Conservation (phyloP, 805 yeast genomes). For the Candida nonsorbophila region DNA sequence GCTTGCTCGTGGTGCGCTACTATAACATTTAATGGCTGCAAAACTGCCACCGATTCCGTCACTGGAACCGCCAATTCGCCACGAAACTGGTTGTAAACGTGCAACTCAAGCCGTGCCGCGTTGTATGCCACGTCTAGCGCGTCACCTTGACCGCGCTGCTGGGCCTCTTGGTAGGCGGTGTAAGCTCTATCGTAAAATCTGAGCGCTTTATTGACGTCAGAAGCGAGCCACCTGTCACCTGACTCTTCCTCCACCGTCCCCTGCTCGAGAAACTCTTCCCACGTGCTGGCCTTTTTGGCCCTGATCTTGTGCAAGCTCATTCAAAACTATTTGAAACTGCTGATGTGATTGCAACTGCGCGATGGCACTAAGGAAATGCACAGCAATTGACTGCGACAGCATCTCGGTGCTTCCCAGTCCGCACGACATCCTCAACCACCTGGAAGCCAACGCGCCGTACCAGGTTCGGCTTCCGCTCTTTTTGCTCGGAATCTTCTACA, state of each 20-base stretch:
- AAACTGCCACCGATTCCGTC: slow-evolving; percentile 22
- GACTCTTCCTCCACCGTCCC: slow-evolving; percentile 63
- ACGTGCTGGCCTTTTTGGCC: slow-evolving; percentile 35
- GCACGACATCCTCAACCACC: too few relatives aligned
- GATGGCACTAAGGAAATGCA: too few relatives aligned
- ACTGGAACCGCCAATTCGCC: slow-evolving; percentile 42
- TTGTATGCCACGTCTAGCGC: slow-evolving; percentile 61
- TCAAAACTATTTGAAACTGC: too few relatives aligned
- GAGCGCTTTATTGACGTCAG: slow-evolving; percentile 60
- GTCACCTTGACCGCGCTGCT: slow-evolving; percentile 14
- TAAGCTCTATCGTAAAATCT: slow-evolving; percentile 61
- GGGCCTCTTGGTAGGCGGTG: slow-evolving; percentile 34
- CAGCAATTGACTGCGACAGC: too few relatives aligned
- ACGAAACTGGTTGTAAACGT: slow-evolving; percentile 48
- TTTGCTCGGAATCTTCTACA: too few relatives aligned
- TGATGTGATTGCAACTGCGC: too few relatives aligned
- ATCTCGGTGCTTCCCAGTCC: too few relatives aligned
- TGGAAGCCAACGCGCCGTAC: too few relatives aligned
- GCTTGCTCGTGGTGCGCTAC: slow-evolving; percentile 36
- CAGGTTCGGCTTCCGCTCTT: too few relatives aligned
- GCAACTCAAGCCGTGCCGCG: slow-evolving; percentile 51
- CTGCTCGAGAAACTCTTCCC: slow-evolving; percentile 51
- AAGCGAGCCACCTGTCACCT: slow-evolving; percentile 70
- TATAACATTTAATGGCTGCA: slow-evolving; percentile 32
- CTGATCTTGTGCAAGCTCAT: too few relatives aligned